These are phyloP conservation scores for Niebla homalea DNA, from an alignment of 495 filamentous ascomycete genomes.

Conservation along the genomic window DNA sequence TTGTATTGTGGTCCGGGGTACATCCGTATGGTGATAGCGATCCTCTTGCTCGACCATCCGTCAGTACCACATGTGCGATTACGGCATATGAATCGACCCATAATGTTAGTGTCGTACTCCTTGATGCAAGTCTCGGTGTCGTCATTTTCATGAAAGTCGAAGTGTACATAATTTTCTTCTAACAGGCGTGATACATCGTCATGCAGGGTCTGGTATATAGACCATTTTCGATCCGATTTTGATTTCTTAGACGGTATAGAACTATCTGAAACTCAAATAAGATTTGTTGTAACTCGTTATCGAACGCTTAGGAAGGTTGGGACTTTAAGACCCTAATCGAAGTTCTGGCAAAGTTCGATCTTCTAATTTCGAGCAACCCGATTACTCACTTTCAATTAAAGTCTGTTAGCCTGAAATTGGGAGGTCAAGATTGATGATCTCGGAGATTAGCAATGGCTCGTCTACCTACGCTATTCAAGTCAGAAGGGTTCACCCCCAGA, in stretches of 20 bases:
- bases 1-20: constrained; percentile 30
- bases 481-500: too few species aligned
- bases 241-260: constrained; percentile 6
- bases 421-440: too few species aligned
- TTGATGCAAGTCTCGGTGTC: constrained; percentile 13
- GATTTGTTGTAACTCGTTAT: too few species aligned
- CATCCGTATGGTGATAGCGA: constrained; percentile 32
- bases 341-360: too few species aligned
- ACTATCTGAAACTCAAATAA: too few species aligned
- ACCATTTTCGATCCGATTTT: constrained; percentile 19
- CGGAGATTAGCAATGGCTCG: too few species aligned
- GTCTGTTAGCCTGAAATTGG: too few species aligned
- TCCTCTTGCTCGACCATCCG: constrained; percentile 30
- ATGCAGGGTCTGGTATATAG: constrained; percentile 28
- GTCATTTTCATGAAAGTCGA: constrained; percentile 18
- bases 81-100: constrained; percentile 17
- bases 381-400: too few species aligned
- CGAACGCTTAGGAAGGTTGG: too few species aligned
- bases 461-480: too few species aligned
- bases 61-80: constrained; percentile 16
- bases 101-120: constrained; percentile 21
- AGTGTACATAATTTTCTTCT: constrained; percentile 17
- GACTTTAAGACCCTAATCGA: too few species aligned
- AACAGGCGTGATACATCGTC: constrained; percentile 26
- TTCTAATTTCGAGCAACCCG: too few species aligned